Percentiles rank a stretch among this genome's conserved stretches.
phyloP scores from a whole-genome alignment of 2,329 filamentous ascomycete species.

The Talaromyces sp. region DNA sequence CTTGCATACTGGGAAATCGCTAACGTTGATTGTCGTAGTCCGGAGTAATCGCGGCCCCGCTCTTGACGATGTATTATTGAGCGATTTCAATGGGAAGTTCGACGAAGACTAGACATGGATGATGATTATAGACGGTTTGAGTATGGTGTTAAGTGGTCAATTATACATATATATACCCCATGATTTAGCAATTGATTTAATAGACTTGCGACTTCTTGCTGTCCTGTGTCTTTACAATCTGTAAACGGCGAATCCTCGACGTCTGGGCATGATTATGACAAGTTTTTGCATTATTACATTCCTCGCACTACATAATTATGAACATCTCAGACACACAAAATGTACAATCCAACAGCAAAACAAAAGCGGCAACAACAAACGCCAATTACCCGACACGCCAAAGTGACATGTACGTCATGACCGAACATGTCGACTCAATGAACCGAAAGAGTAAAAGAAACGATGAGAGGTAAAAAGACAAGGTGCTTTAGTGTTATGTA shows the following conservation, averaged over 20 bases:
- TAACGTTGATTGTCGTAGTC: constrained; percentile 33
- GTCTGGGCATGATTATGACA: not conserved
- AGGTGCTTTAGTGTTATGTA: not conserved
- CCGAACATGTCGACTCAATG: not conserved
- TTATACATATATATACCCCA: constrained; percentile 4
- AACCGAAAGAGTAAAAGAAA: not conserved
- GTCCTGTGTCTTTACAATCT: not conserved
- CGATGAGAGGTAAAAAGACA: not conserved
- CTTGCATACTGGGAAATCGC: not conserved
- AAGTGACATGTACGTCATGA: constrained; percentile 12
- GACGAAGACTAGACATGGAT: constrained; percentile 52
- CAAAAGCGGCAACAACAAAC: not conserved
- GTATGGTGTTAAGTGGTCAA: not conserved
- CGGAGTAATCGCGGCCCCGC: constrained; percentile 54
- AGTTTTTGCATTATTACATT: constrained; percentile 6
- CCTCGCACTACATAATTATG: not conserved
- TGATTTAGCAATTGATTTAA: not conserved
- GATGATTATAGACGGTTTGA: constrained; percentile 14
- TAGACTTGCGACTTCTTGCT: not conserved
- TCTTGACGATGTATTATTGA: constrained; percentile 70
- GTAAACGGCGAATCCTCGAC: not conserved
- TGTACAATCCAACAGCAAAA: constrained; percentile 3
- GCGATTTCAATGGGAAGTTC: constrained; percentile 66
- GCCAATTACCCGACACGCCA: constrained; percentile 5
- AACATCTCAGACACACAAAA: constrained; percentile 1